These are phyloP conservation scores for Penicillium robsamsonii DNA, from an alignment of 495 filamentous ascomycete species.

Conservation along the genomic window DNA sequence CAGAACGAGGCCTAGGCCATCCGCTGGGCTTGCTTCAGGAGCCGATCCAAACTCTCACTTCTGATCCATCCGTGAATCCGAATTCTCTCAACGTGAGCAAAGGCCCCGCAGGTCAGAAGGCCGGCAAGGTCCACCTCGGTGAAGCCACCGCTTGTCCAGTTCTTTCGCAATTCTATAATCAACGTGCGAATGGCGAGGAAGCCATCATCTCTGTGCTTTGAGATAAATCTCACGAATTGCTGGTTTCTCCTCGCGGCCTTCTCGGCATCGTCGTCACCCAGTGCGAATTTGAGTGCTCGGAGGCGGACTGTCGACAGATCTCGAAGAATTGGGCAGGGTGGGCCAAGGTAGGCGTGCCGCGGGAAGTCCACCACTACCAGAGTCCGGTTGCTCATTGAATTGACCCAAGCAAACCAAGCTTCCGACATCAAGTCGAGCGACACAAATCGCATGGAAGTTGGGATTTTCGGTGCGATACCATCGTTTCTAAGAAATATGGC, in stretches of 20 bases:
- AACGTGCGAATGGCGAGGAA: neutral
- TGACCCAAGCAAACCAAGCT: neutral
- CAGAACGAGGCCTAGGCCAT: neutral
- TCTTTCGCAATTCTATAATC: neutral
- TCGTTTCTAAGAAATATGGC: neutral
- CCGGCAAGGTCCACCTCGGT: neutral
- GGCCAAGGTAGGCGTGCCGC: neutral
- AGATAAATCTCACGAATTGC: neutral
- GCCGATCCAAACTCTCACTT: neutral
- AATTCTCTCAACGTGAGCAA: neutral
- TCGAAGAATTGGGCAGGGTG: neutral
- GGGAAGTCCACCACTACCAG: neutral
- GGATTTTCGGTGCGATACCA: neutral
- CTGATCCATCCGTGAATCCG: neutral
- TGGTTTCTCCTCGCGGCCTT: neutral
- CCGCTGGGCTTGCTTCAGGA: neutral
- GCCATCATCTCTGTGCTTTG: neutral
- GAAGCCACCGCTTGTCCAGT: neutral
- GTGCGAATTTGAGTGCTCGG: neutral
- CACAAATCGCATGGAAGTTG: neutral
- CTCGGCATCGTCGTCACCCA: neutral
- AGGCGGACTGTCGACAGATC: neutral
- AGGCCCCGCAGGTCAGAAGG: neutral
- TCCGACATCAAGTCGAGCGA: neutral
- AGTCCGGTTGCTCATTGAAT: neutral